A percentile compares a stretch with the other conserved stretches of the same genome.
Conservation (phyloP, 2,329 filamentous ascomycete genomes). For the Fusarium abutilonis region DNA sequence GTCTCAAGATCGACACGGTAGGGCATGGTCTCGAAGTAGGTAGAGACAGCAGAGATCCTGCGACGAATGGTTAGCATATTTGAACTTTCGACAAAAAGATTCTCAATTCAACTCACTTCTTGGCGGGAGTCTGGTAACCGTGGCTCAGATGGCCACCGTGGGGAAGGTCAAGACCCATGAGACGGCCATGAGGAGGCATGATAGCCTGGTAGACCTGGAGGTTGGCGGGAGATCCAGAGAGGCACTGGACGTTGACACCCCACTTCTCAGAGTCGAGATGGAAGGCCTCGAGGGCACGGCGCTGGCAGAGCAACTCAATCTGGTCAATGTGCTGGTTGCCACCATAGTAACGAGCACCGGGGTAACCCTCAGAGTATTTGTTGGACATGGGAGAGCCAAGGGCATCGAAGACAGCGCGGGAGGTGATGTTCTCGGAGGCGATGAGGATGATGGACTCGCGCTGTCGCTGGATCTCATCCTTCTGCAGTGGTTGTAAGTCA, state of each 20-base stretch:
- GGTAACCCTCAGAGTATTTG: slow-evolving; percentile 99
- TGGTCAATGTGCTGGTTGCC: slow-evolving; percentile 99
- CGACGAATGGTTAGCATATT: slow-evolving; percentile 5
- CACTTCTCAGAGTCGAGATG: slow-evolving; percentile 86
- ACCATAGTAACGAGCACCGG: slow-evolving; percentile 97
- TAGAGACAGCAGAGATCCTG: slow-evolving; percentile 94
- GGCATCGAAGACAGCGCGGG: slow-evolving; percentile 96
- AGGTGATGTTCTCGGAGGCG: slow-evolving; percentile 99
- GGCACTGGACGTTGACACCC: slow-evolving; percentile 98
- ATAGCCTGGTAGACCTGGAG: slow-evolving; percentile 98
- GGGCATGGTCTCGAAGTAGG: slow-evolving; percentile 98
- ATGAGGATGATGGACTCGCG: slow-evolving; percentile 99
- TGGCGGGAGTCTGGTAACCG: slow-evolving; percentile 94
- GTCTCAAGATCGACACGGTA: slow-evolving; percentile 91
- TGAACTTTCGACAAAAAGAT: neutral
- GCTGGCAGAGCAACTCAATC: slow-evolving; percentile 95
- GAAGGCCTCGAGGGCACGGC: slow-evolving; percentile 91
- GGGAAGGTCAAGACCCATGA: slow-evolving; percentile 96
- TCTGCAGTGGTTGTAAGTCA: slow-evolving; percentile 61
- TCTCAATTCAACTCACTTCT: slow-evolving; percentile 71
- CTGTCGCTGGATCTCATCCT: slow-evolving; percentile 94
- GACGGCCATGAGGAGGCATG: slow-evolving; percentile 91
- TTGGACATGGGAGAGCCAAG: slow-evolving; percentile 95
- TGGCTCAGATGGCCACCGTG: slow-evolving; percentile 96
- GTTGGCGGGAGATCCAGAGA: slow-evolving; percentile 94